These are phyloP conservation scores for Russula griseocarnosa DNA, from an alignment of 768 basidiomycete species.

Conservation along the genomic window DNA sequence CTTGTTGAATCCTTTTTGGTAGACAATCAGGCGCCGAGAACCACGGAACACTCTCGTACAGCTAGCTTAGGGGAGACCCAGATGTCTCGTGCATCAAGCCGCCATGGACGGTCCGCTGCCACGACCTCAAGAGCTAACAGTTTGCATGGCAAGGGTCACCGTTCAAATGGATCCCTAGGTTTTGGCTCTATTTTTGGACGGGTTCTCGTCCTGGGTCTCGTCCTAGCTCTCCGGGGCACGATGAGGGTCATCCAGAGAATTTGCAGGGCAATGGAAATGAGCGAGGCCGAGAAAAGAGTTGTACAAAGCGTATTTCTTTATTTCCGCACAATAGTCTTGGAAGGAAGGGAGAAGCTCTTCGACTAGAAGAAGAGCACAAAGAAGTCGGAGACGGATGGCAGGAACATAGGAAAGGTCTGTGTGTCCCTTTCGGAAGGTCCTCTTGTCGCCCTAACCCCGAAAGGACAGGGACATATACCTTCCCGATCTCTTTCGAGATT, in stretches of 20 bases:
- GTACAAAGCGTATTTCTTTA: constrained; percentile 30
- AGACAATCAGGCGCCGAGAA: neutral
- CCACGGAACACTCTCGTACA: neutral
- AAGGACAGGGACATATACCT: constrained; percentile 76
- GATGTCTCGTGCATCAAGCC: constrained; percentile 11
- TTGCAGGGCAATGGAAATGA: constrained; percentile 32
- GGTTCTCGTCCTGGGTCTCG: no score
- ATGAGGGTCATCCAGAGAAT: constrained; percentile 27
- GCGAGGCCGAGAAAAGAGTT: constrained; percentile 30
- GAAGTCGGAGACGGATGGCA: constrained; percentile 62
- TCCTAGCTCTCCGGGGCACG: constrained; percentile 6
- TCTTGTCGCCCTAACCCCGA: neutral
- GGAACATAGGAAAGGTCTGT: constrained; percentile 80
- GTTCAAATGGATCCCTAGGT: constrained; percentile 4
- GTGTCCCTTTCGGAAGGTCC: neutral
- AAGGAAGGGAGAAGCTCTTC: constrained; percentile 42
- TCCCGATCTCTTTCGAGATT: constrained; percentile 88
- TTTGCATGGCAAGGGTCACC: neutral
- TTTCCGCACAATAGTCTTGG: constrained; percentile 37
- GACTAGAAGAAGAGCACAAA: constrained; percentile 42
- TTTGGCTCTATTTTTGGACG: constrained; percentile 20
- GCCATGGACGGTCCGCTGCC: neutral
- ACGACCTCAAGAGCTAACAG: neutral
- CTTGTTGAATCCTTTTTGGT: neutral
- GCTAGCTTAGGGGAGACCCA: neutral